phyloP scores from a whole-genome alignment of 768 basidiomycete species.

The Amanita phalloides region DNA sequence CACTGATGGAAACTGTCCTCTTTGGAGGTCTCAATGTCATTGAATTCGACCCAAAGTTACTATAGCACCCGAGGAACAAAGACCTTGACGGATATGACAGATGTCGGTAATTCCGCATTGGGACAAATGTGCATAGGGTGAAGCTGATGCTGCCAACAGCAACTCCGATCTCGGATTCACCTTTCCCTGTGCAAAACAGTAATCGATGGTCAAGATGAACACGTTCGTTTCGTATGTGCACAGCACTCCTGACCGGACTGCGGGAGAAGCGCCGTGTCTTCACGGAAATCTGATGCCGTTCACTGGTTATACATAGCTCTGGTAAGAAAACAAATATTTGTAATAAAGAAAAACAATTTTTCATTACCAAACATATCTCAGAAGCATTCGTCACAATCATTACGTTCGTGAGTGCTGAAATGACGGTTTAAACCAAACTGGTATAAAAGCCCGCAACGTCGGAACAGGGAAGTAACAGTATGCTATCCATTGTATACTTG shows the following conservation, averaged over 20 bases:
- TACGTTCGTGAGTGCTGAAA: neutral
- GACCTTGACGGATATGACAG: neutral
- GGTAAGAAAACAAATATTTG: neutral
- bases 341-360: neutral
- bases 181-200: neutral
- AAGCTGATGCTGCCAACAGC: neutral
- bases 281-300: neutral
- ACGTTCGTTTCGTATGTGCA: neutral
- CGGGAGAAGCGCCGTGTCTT: constrained; percentile 1
- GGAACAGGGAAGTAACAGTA: neutral
- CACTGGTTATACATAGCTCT: neutral
- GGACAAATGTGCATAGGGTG: neutral
- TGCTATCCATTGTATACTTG: neutral
- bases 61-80: too few species aligned
- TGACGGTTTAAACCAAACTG: neutral
- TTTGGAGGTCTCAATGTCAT: too few species aligned
- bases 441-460: neutral
- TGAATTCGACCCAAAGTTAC: too few species aligned
- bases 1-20: too few species aligned
- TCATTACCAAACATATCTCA: neutral
- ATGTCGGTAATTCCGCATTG: neutral
- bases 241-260: neutral
- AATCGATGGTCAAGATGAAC: neutral
- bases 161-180: neutral
- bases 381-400: neutral